Conservation (phyloP, 352 stramenopile species). For the Phytophthora megakarya region DNA sequence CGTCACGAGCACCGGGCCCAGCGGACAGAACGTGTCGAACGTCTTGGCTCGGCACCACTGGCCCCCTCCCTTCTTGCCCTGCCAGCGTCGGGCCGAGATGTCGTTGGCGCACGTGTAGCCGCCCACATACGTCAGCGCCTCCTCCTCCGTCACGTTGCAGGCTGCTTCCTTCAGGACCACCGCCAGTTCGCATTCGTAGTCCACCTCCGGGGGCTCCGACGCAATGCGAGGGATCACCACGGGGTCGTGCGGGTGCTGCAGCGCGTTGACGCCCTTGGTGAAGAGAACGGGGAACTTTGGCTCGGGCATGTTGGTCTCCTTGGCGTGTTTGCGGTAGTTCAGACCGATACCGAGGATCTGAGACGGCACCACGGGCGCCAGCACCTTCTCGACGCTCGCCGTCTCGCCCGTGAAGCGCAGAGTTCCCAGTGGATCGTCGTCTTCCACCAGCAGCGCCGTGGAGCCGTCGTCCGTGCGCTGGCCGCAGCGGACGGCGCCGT, state of each 20-base stretch:
- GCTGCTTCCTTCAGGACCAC: constrained; percentile 84
- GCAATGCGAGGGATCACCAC: constrained; percentile 84
- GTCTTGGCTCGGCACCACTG: constrained; percentile 91
- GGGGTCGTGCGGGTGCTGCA: constrained; percentile 77
- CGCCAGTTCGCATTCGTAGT: constrained; percentile 92
- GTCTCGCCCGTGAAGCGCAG: constrained; percentile 66
- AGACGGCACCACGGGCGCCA: constrained; percentile 78
- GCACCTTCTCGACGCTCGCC: constrained; percentile 69
- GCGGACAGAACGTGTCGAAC: constrained; percentile 92
- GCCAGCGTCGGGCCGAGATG: constrained; percentile 89
- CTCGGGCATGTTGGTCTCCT: constrained; percentile 88
- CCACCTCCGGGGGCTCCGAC: constrained; percentile 69
- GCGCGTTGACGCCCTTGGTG: constrained; percentile 83
- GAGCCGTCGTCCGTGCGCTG: constrained; percentile 48
- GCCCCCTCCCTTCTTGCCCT: constrained; percentile 82
- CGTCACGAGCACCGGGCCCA: constrained; percentile 87
- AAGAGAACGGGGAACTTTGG: constrained; percentile 86
- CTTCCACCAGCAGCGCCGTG: constrained; percentile 58
- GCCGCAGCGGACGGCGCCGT: constrained; percentile 61
- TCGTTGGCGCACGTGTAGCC: constrained; percentile 91
- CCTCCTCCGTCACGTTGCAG: constrained; percentile 82
- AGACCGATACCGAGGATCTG: constrained; percentile 89
- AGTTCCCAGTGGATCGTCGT: constrained; percentile 70
- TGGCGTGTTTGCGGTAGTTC: constrained; percentile 91
- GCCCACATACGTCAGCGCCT: constrained; percentile 86